These are phyloP conservation scores for Phytophthora citricola DNA, from an alignment of 352 stramenopile species.

Conservation along the genomic window DNA sequence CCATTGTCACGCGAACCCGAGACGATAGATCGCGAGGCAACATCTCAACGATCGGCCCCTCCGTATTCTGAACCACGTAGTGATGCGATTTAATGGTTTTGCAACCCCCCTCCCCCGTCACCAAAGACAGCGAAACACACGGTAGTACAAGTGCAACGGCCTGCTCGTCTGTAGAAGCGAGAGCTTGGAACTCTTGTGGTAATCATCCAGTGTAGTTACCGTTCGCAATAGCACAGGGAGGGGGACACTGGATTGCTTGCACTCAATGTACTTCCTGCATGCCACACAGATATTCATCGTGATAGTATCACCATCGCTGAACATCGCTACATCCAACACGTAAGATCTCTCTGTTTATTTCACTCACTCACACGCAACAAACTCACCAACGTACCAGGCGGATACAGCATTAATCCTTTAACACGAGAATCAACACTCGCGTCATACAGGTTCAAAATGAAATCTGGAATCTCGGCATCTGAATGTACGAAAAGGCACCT, in stretches of 20 bases:
- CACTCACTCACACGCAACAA: no score
- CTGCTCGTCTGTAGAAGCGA: no score
- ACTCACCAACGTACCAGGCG: no score
- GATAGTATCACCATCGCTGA: not conserved
- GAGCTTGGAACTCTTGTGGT: no score
- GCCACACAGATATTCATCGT: not conserved
- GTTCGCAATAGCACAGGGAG: not conserved
- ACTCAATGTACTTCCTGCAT: not conserved
- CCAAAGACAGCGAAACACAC: slow-evolving; percentile 4
- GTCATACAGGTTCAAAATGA: no score
- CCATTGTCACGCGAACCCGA: slow-evolving; percentile 4
- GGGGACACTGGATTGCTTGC: not conserved
- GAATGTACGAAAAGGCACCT: no score
- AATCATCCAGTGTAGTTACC: no score
- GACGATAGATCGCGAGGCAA: not conserved
- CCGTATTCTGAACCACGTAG: slow-evolving; percentile 18
- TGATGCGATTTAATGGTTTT: slow-evolving; percentile 18
- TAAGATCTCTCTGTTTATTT: no score
- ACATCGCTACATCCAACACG: not conserved
- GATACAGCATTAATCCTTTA: no score
- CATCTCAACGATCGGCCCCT: slow-evolving; percentile 12
- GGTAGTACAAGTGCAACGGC: no score
- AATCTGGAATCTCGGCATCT: no score
- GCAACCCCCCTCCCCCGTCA: slow-evolving; percentile 8
- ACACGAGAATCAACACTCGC: no score